A percentile compares a stretch with the other conserved stretches of the same genome.
These are phyloP conservation scores for Polymyxa betae DNA, from an alignment of 208 protist species.

Conservation along the genomic window DNA sequence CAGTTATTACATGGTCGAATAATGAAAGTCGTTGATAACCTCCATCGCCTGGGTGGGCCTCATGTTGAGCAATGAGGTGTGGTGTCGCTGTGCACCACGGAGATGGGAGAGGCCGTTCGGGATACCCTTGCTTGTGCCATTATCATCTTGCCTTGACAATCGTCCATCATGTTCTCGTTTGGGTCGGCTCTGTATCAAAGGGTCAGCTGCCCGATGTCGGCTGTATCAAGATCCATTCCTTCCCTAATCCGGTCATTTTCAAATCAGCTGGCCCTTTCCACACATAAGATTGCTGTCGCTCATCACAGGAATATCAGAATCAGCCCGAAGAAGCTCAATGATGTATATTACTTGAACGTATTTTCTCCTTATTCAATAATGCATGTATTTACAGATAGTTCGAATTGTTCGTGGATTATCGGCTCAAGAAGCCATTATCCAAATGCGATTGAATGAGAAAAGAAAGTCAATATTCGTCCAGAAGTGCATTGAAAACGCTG, in stretches of 20 bases:
- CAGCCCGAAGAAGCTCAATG: slow-evolving; percentile 51
- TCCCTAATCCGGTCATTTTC: background rate
- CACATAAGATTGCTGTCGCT: background rate
- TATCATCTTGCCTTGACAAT: too few species aligned
- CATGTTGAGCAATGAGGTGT: too few species aligned
- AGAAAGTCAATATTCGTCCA: slow-evolving; percentile 1
- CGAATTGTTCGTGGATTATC: slow-evolving; percentile 15
- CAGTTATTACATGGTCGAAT: too few species aligned
- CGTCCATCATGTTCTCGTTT: too few species aligned
- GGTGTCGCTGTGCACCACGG: too few species aligned
- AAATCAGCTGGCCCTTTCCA: background rate
- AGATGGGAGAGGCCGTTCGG: too few species aligned
- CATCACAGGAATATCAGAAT: slow-evolving; percentile 25
- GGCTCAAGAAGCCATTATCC: slow-evolving; percentile 6
- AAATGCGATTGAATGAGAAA: slow-evolving; percentile 27
- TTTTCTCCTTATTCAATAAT: background rate
- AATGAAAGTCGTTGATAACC: too few species aligned
- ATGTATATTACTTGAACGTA: background rate
- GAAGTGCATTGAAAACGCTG: slow-evolving; percentile 49
- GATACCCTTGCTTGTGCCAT: too few species aligned
- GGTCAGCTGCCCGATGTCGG: too few species aligned
- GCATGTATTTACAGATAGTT: background rate
- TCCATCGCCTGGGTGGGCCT: too few species aligned
- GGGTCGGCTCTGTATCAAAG: too few species aligned
- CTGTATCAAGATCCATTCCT: too few species aligned